Evolutionary conservation across 257 asterid genomes (phyloP).

Genomic region (Nicotiana benthamiana): DNA sequence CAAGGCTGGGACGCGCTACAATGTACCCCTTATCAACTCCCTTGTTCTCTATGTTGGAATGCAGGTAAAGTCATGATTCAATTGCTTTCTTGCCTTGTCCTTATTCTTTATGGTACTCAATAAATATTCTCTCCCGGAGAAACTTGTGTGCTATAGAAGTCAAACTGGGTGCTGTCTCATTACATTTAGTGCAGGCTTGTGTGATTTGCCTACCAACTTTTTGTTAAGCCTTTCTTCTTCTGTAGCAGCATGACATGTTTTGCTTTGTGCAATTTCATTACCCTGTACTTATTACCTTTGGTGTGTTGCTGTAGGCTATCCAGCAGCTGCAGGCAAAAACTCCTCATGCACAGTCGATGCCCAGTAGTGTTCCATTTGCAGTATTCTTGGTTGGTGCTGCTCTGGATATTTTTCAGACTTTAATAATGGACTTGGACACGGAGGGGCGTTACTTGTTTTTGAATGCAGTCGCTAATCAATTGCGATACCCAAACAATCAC

Average conservation of each 20-base stretch:
- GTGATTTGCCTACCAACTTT: neutral
- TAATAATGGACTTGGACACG: constrained; percentile 76
- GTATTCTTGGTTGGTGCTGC: constrained; percentile 77
- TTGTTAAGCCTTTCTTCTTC: neutral
- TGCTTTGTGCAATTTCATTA: neutral
- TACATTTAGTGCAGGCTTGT: neutral
- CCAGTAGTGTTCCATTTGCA: constrained; percentile 41
- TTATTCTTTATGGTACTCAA: neutral
- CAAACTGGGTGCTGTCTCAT: neutral
- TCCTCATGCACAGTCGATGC: constrained; percentile 61
- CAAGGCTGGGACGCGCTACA: constrained; percentile 83
- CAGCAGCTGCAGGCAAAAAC: constrained; percentile 77
- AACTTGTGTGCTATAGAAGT: neutral
- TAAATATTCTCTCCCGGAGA: neutral
- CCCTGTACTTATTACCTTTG: neutral
- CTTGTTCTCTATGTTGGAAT: constrained; percentile 87
- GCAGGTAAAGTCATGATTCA: constrained; percentile 43
- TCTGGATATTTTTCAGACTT: constrained; percentile 71
- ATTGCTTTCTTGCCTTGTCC: neutral
- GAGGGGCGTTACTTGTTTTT: constrained; percentile 96
- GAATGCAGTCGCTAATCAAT: constrained; percentile 90
- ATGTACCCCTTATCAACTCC: constrained; percentile 85
- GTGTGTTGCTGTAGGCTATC: constrained; percentile 45
- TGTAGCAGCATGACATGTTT: neutral
- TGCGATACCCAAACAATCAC: constrained; percentile 96